Evolutionary conservation across 441 rosid genomes (phyloP).

Genomic region (Syzygium syzygioides): DNA sequence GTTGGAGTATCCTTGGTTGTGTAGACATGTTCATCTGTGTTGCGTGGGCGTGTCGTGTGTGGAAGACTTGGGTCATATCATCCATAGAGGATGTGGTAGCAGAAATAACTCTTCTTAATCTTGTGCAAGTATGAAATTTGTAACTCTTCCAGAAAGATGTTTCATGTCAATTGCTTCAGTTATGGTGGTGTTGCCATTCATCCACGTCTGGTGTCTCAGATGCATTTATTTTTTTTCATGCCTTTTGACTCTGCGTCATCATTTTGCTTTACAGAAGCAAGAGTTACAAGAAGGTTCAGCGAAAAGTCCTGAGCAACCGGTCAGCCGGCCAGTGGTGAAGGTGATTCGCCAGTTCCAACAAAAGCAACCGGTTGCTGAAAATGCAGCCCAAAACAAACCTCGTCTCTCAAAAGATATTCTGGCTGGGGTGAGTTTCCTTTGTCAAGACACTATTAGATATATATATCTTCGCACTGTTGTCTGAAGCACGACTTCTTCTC

Average conservation of each 20-base stretch:
- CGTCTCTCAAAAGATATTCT: conserved; percentile 62
- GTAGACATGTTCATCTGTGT: background rate
- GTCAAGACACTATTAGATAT: background rate
- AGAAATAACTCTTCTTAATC: background rate
- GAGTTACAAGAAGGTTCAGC: conserved; percentile 44
- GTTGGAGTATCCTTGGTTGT: background rate
- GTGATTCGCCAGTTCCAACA: conserved; percentile 59
- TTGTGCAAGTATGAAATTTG: background rate
- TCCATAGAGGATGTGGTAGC: background rate
- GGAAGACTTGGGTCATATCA: background rate
- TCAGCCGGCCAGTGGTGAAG: conserved; percentile 24
- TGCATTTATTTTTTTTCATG: too few relatives aligned
- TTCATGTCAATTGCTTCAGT: too few relatives aligned
- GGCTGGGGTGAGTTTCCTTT: conserved; percentile 52
- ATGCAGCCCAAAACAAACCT: conserved; percentile 37
- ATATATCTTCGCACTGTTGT: background rate
- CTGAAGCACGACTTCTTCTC: background rate
- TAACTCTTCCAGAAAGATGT: background rate
- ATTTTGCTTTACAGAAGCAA: conserved; percentile 50
- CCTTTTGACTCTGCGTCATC: background rate
- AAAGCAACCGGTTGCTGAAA: conserved; percentile 57
- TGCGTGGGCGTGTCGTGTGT: background rate
- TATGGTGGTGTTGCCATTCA: too few relatives aligned
- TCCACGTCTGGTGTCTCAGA: too few relatives aligned
- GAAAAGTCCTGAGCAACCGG: conserved; percentile 19